phyloP scores from a whole-genome alignment of 2,329 filamentous ascomycete species.

The Penicillium sp. region DNA sequence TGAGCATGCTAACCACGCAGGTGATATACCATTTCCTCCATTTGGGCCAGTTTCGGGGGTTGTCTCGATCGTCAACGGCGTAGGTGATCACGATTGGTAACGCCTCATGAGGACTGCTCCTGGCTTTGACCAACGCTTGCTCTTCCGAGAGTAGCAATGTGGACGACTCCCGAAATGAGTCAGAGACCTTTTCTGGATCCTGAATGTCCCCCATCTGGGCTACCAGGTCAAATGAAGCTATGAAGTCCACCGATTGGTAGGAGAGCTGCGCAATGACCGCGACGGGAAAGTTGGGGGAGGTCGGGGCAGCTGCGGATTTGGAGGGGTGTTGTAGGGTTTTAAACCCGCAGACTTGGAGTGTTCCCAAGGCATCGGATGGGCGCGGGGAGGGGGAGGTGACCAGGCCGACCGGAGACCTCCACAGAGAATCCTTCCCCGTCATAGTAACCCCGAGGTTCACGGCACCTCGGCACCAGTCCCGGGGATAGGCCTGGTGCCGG shows the following conservation, averaged over 20 bases:
- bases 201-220: neutral
- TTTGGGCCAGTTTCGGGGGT: constrained; percentile 42
- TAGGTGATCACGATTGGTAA: constrained; percentile 26
- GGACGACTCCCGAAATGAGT: constrained; percentile 12
- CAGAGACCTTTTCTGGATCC: constrained; percentile 17
- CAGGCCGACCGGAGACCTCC: no score
- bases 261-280: no score
- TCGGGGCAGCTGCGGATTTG: neutral
- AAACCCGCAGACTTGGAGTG: no score
- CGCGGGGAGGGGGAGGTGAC: no score
- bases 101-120: constrained; percentile 23
- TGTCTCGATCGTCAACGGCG: constrained; percentile 28
- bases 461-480: no score
- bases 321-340: no score
- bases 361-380: no score
- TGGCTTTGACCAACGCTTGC: constrained; percentile 25
- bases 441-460: no score
- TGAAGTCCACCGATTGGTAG: neutral
- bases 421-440: no score
- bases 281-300: no score
- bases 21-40: constrained; percentile 45
- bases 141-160: constrained; percentile 22
- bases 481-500: constrained; percentile 1
- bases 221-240: constrained; percentile 6
- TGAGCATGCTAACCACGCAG: constrained; percentile 38